Percentiles rank a stretch among this genome's conserved stretches.
Conservation (phyloP, 1,284 basidiomycete species). For the Boletellus sp. region DNA sequence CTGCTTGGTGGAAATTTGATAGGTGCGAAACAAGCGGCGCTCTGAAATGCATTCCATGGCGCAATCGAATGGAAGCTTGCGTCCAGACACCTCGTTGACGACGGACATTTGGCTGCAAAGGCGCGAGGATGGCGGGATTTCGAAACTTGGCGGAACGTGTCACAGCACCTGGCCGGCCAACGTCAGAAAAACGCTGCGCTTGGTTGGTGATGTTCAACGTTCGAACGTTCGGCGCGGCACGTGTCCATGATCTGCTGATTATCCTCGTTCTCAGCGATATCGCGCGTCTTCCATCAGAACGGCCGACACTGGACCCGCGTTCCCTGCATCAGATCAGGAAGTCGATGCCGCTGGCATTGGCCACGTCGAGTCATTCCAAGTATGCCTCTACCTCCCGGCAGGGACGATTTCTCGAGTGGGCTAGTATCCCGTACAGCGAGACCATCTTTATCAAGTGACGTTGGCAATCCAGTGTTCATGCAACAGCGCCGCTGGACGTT, state of each 20-base stretch:
- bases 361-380: conserved; percentile 19
- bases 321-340: conserved; percentile 28
- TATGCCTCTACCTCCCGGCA: conserved; percentile 21
- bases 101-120: conserved; percentile 19
- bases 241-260: conserved; percentile 20
- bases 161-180: neutral
- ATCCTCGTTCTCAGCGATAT: conserved; percentile 1
- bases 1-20: conserved; percentile 16
- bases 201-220: conserved; percentile 18
- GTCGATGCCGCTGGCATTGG: conserved; percentile 13
- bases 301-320: conserved; percentile 18
- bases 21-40: conserved; percentile 16
- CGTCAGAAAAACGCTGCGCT: conserved; percentile 15
- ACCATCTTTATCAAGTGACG: conserved; percentile 16
- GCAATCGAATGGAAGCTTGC: conserved; percentile 20
- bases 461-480: conserved; percentile 22
- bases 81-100: neutral
- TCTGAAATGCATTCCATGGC: conserved; percentile 19
- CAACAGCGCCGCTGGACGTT: conserved; percentile 23
- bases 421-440: conserved; percentile 30
- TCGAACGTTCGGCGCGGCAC: conserved; percentile 17
- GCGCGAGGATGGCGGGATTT: conserved; percentile 10
- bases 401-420: conserved; percentile 23
- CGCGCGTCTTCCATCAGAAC: conserved; percentile 17
- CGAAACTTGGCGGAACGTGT: conserved; percentile 18